Conservation (phyloP, 2,329 filamentous ascomycete genomes). For the Metarhizium brunneum region DNA sequence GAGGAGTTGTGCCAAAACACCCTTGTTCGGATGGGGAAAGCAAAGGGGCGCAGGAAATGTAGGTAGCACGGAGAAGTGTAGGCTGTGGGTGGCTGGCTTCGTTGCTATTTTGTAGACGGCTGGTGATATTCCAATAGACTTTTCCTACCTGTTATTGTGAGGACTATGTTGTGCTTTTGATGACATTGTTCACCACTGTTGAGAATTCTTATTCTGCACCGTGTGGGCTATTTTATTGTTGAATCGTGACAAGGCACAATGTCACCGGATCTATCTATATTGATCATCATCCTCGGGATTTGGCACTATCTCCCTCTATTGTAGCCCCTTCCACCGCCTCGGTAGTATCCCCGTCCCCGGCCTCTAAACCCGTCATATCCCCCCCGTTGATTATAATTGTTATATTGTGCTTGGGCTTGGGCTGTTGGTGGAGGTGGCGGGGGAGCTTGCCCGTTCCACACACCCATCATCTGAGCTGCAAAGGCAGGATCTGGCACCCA, state of each 20-base stretch:
- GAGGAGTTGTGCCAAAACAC: neutral
- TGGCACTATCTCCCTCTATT: neutral
- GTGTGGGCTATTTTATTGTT: neutral
- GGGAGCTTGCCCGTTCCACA: constrained; percentile 14
- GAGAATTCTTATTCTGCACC: neutral
- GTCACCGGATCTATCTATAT: neutral
- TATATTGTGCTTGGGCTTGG: constrained; percentile 9
- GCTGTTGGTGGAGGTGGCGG: constrained; percentile 12
- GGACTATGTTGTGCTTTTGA: neutral
- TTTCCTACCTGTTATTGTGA: constrained; percentile 1
- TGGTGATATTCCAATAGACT: constrained; percentile 2
- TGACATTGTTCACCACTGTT: neutral
- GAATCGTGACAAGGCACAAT: neutral
- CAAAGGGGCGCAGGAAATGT: neutral
- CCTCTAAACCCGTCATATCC: constrained; percentile 20
- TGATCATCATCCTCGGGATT: neutral
- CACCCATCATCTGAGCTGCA: constrained; percentile 17
- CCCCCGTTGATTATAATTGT: constrained; percentile 16
- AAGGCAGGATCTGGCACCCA: constrained; percentile 21
- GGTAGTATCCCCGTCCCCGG: constrained; percentile 13
- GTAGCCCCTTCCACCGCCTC: constrained; percentile 1
- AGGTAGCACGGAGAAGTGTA: neutral
- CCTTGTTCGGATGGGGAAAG: neutral
- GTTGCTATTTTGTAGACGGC: constrained; percentile 1
- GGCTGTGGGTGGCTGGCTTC: neutral